These are phyloP conservation scores for Rhodamnia rubescens DNA, from an alignment of 345 rosid genomes.

Conservation along the genomic window DNA sequence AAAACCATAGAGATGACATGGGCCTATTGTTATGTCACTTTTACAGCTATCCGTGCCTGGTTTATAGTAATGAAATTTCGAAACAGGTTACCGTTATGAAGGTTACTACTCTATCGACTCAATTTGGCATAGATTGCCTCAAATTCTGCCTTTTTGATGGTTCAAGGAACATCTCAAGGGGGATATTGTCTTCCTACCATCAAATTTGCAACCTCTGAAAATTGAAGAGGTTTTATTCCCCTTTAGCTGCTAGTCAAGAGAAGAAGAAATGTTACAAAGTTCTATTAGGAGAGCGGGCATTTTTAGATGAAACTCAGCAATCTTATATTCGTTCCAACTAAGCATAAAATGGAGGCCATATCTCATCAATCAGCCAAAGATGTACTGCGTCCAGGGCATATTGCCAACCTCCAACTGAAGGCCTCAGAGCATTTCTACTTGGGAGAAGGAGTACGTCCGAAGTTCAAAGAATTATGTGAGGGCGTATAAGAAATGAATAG, in stretches of 20 bases:
- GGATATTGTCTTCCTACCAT: background rate
- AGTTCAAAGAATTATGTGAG: background rate
- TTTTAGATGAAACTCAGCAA: background rate
- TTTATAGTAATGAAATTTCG: background rate
- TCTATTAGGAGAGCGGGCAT: background rate
- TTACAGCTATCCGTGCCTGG: background rate
- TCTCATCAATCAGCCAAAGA: background rate
- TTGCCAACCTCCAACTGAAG: background rate
- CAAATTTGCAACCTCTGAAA: background rate
- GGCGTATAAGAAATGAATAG: background rate
- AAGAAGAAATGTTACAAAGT: background rate
- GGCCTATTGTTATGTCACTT: background rate
- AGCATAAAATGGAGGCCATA: background rate
- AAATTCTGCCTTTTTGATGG: background rate
- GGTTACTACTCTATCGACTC: background rate
- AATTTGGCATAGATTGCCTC: background rate
- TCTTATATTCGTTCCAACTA: background rate
- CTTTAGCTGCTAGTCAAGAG: background rate
- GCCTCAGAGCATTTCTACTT: background rate
- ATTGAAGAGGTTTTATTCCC: background rate
- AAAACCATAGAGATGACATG: background rate
- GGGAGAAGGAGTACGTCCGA: background rate
- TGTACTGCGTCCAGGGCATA: background rate
- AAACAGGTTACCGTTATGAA: background rate
- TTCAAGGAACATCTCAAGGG: background rate